These are phyloP conservation scores for Uronychia setigera DNA, from an alignment of 73 alveolate genomes.

Conservation along the genomic window DNA sequence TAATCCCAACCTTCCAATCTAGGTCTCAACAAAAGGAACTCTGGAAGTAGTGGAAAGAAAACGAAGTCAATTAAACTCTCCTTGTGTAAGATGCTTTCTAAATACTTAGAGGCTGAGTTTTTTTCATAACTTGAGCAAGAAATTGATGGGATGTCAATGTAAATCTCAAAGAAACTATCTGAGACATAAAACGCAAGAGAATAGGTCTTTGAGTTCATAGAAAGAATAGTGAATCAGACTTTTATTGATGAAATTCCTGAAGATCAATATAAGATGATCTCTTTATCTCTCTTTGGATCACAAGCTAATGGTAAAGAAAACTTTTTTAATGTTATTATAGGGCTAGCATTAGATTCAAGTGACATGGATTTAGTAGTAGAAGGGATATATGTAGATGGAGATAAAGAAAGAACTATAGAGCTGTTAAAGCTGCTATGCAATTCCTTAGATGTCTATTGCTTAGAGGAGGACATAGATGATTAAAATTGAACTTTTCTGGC, in stretches of 20 bases:
- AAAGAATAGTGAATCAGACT: neutral
- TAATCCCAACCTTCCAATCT: neutral
- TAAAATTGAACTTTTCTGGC: no score
- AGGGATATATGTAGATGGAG: slow-evolving; percentile 13
- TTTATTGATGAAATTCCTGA: neutral
- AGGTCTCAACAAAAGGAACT: neutral
- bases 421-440: neutral
- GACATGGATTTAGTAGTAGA: slow-evolving; percentile 87
- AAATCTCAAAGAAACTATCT: neutral
- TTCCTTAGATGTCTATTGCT: neutral
- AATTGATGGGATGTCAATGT: neutral
- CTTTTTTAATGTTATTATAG: slow-evolving; percentile 50
- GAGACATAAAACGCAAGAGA: neutral
- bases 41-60: neutral
- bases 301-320: slow-evolving; percentile 27
- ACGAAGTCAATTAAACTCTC: neutral
- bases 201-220: neutral
- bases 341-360: slow-evolving; percentile 81
- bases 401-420: neutral
- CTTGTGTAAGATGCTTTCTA: neutral
- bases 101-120: neutral
- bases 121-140: neutral
- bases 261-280: neutral
- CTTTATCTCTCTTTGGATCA: slow-evolving; percentile 69
- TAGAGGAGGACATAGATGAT: neutral